Percentiles rank a stretch among this genome's conserved stretches.
Conservation (phyloP, 441 rosid genomes). For the Rhodomyrtus psidioides region DNA sequence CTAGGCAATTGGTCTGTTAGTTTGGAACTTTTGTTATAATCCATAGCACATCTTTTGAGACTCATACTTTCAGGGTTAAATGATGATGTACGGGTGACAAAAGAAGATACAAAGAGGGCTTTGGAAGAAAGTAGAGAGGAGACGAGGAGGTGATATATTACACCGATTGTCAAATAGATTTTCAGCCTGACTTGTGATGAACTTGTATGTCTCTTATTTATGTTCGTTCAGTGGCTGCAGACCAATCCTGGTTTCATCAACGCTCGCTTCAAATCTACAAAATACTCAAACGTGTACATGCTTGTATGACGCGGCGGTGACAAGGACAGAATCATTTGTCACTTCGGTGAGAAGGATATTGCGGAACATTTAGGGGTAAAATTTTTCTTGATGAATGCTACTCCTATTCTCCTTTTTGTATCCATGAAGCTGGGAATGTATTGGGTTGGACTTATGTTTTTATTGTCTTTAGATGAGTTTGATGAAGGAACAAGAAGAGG, state of each 20-base stretch:
- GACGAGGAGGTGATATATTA: slow-evolving; percentile 72
- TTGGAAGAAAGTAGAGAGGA: slow-evolving; percentile 83
- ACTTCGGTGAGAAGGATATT: slow-evolving; percentile 88
- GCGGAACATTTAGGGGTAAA: slow-evolving; percentile 83
- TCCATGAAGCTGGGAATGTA: not conserved
- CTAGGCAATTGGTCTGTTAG: not conserved
- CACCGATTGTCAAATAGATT: not conserved
- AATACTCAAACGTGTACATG: slow-evolving; percentile 86
- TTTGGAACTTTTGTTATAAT: not conserved
- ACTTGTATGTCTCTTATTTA: slow-evolving; percentile 8
- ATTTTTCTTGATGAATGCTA: slow-evolving; percentile 2
- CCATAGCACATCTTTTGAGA: not conserved
- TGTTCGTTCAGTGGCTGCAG: slow-evolving; percentile 53
- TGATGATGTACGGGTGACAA: slow-evolving; percentile 90
- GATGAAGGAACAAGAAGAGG: slow-evolving; percentile 86
- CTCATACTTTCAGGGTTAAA: slow-evolving; percentile 46
- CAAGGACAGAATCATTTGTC: slow-evolving; percentile 81
- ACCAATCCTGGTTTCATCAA: slow-evolving; percentile 85
- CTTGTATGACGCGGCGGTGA: slow-evolving; percentile 91
- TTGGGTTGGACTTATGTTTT: not conserved
- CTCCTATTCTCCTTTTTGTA: not conserved
- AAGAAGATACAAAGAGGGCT: slow-evolving; percentile 85
- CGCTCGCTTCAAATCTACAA: slow-evolving; percentile 76
- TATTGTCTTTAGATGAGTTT: slow-evolving; percentile 56
- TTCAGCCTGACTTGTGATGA: not conserved